Base-by-base conservation (phyloP, 768 basidiomycete genomes). In the Lactarius vividus region DNA sequence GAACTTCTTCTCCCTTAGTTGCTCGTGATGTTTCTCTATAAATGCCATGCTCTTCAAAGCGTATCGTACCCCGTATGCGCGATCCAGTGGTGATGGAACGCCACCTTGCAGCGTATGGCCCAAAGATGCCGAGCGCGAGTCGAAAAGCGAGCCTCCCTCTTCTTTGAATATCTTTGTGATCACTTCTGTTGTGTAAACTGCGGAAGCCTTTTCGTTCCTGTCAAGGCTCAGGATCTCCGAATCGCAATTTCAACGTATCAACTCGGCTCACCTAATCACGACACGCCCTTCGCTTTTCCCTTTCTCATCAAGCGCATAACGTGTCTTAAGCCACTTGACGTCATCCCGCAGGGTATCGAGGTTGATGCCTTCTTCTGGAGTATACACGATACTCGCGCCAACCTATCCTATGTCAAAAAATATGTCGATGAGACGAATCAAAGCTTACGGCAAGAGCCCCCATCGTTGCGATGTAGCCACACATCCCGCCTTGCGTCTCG, bases 21-120 rank as follows among this genome's bases (percentile, higher is more conserved):
- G 72, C 28, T 80, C 79, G 74, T 92, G 90, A 69, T 96, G 88
- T 59, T 84, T 74, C 77, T 98, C 97, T 66, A 98, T 82, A 84
- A 97, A 98, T 39, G 87, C 79, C 92, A 99, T 95, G 79, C 93
- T 96, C 71, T 92, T 89, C 68, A 96, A 80, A 9, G 96, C 87
- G 53, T 98, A 84, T 37, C 97, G 89, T 8, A 91, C 88, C 3
- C 94, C 97, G 31, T 94, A 91, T 0, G 90, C 87, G 59, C 96
- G 92, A 78, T 98, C 97, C 71, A 92, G 83, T 0, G 97, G 97
- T 0, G 96, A 97, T 5, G 97, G 97, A 20, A 94, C 87, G 2
- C 95, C 95, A 9, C 97, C 97, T 73, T 99, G 97, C 3, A 99
- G 80, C 5, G 96, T 98, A 79, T 99, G 97, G 18, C 97, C 97